These are phyloP conservation scores for Perkinsus chesapeaki DNA, from an alignment of 169 alveolate genomes.

Conservation along the genomic window DNA sequence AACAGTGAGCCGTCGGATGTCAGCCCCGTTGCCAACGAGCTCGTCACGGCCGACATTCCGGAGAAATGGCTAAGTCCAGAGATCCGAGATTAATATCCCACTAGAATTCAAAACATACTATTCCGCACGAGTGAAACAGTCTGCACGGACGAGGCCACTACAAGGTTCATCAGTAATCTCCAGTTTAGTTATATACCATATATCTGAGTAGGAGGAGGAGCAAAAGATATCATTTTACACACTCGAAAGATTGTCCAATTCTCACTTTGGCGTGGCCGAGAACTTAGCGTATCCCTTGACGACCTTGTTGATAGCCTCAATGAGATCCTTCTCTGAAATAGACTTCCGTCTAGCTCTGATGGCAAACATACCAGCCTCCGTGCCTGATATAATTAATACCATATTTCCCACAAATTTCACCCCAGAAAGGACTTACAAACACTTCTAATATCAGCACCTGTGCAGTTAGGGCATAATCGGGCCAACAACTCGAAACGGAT, in stretches of 20 bases:
- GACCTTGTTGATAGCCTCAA: slow-evolving; percentile 94
- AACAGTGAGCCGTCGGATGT: neutral
- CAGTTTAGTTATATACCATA: slow-evolving; percentile 91
- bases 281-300: slow-evolving; percentile 94
- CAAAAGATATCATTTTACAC: no score
- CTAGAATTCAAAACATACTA: neutral
- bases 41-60: neutral
- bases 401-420: neutral
- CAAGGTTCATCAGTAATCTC: neutral
- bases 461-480: slow-evolving; percentile 93
- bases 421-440: slow-evolving; percentile 61
- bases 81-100: neutral
- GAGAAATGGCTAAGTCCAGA: no score
- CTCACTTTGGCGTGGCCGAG: slow-evolving; percentile 92
- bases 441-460: slow-evolving; percentile 94
- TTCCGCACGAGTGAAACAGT: neutral
- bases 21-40: neutral
- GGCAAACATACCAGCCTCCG: slow-evolving; percentile 99
- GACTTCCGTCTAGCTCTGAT: slow-evolving; percentile 97
- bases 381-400: slow-evolving; percentile 21
- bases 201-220: no score
- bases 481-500: slow-evolving; percentile 94
- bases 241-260: neutral
- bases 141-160: neutral
- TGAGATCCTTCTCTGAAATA: slow-evolving; percentile 89